Evolutionary conservation across 768 basidiomycete species (phyloP).

Genomic region (Lactarius evosmus): DNA sequence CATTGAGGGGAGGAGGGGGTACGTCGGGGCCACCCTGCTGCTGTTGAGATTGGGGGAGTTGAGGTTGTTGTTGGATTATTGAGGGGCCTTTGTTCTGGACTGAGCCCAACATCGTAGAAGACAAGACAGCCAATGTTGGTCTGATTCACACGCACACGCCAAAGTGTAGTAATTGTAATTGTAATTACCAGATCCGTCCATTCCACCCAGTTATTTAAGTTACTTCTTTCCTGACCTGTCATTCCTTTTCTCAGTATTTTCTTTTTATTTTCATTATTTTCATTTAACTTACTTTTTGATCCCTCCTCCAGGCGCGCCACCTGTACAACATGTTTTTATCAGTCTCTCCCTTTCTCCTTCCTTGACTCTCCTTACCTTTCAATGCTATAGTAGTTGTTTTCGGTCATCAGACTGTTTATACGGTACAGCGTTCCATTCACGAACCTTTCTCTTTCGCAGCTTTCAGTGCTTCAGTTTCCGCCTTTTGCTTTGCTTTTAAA

Average conservation of each 20-base stretch:
- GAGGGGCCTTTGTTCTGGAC: constrained; percentile 45
- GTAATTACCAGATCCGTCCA: background rate
- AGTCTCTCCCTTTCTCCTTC: constrained; percentile 18
- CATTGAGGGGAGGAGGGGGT: constrained; percentile 77
- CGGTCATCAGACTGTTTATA: constrained; percentile 10
- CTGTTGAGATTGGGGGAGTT: constrained; percentile 50
- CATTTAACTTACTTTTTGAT: constrained; percentile 74
- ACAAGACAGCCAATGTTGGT: background rate
- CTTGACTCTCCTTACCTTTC: constrained; percentile 44
- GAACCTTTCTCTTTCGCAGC: constrained; percentile 69
- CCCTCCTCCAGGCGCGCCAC: constrained; percentile 66
- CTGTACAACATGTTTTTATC: constrained; percentile 37
- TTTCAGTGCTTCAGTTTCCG: constrained; percentile 69
- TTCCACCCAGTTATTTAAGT: constrained; percentile 28
- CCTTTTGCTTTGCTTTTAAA: constrained; percentile 76
- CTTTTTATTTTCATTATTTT: background rate
- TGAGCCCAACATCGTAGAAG: constrained; percentile 64
- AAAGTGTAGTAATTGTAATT: background rate
- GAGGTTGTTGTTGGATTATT: constrained; percentile 53
- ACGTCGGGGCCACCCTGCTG: constrained; percentile 49
- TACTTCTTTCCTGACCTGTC: constrained; percentile 72
- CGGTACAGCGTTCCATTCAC: constrained; percentile 25
- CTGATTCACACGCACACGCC: background rate
- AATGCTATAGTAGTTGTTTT: constrained; percentile 41
- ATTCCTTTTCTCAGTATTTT: background rate